Evolutionary conservation across 1,139 yeast species (phyloP).

Genomic region (Yamadazyma oceani): DNA sequence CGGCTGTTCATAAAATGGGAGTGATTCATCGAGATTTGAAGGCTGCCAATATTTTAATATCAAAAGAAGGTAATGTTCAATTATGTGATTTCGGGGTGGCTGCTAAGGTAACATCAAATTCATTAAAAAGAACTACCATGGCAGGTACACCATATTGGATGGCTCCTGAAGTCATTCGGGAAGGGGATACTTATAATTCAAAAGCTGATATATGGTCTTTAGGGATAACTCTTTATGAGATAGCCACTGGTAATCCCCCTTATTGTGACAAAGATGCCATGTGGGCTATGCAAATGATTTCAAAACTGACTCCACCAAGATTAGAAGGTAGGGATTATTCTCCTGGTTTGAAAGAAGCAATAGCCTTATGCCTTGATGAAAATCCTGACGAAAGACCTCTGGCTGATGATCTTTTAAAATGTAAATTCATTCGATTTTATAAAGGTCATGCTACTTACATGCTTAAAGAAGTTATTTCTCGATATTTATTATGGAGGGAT

Average conservation of each 20-base stretch:
- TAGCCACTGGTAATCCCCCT: slow-evolving; percentile 97
- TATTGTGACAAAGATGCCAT: slow-evolving; percentile 93
- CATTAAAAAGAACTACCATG: slow-evolving; percentile 84
- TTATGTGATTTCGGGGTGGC: slow-evolving; percentile 98
- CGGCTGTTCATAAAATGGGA: slow-evolving; percentile 81
- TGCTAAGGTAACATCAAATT: slow-evolving; percentile 81
- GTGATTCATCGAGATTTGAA: slow-evolving; percentile 95
- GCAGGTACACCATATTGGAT: slow-evolving; percentile 99
- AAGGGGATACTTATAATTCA: slow-evolving; percentile 81
- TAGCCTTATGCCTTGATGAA: slow-evolving; percentile 91
- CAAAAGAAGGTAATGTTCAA: slow-evolving; percentile 86
- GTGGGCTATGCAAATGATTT: slow-evolving; percentile 92
- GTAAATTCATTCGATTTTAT: slow-evolving; percentile 67
- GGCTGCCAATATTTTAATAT: slow-evolving; percentile 90
- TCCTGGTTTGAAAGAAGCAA: slow-evolving; percentile 73
- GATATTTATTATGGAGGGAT: slow-evolving; percentile 82
- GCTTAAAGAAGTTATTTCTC: slow-evolving; percentile 73
- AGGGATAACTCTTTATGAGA: slow-evolving; percentile 91
- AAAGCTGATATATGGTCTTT: slow-evolving; percentile 93
- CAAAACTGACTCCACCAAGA: slow-evolving; percentile 91
- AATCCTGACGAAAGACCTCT: slow-evolving; percentile 84
- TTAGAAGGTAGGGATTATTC: slow-evolving; percentile 88
- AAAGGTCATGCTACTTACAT: slow-evolving; percentile 58
- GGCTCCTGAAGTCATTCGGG: slow-evolving; percentile 98
- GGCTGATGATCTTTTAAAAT: slow-evolving; percentile 80